phyloP scores from a whole-genome alignment of 2,329 filamentous ascomycete species.

The Pestalotiopsis sp. region DNA sequence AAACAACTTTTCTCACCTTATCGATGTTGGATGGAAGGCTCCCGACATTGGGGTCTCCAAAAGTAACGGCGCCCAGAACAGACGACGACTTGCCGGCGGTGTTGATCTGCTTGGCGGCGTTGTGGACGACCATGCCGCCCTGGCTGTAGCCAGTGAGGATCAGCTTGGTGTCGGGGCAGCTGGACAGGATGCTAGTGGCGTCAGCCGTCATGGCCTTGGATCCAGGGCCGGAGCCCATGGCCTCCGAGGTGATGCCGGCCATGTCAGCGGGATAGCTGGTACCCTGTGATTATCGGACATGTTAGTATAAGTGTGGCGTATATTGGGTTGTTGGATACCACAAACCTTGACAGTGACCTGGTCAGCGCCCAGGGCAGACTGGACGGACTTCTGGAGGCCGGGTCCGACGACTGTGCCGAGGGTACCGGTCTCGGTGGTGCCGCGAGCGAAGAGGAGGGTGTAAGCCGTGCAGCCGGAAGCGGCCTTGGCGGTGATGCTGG shows the following conservation, averaged over 20 bases:
- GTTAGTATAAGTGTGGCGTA: background rate
- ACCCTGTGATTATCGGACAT: background rate
- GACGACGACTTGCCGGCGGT: background rate
- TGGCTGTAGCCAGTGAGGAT: constrained; percentile 14
- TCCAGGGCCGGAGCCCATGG: constrained; percentile 1
- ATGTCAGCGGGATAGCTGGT: constrained; percentile 6
- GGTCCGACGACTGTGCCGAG: constrained; percentile 14
- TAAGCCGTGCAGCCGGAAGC: constrained; percentile 14
- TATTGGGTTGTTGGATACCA: background rate
- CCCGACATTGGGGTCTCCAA: too few relatives aligned
- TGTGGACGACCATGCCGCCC: constrained; percentile 15
- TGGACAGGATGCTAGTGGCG: background rate
- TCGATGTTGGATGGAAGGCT: constrained; percentile 10
- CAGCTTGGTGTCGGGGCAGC: constrained; percentile 14
- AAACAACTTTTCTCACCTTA: background rate
- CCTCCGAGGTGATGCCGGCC: constrained; percentile 13
- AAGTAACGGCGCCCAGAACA: constrained; percentile 11
- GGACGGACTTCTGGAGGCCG: constrained; percentile 7
- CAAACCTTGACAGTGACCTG: constrained; percentile 13
- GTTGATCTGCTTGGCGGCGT: constrained; percentile 5
- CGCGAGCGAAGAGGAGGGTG: constrained; percentile 14
- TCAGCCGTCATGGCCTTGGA: constrained; percentile 10
- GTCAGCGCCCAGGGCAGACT: constrained; percentile 6
- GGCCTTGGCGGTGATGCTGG: constrained; percentile 7
- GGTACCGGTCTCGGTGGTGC: constrained; percentile 15